phyloP scores from a whole-genome alignment of 2,329 filamentous ascomycete species.

The Arthrobotrys sinensis region DNA sequence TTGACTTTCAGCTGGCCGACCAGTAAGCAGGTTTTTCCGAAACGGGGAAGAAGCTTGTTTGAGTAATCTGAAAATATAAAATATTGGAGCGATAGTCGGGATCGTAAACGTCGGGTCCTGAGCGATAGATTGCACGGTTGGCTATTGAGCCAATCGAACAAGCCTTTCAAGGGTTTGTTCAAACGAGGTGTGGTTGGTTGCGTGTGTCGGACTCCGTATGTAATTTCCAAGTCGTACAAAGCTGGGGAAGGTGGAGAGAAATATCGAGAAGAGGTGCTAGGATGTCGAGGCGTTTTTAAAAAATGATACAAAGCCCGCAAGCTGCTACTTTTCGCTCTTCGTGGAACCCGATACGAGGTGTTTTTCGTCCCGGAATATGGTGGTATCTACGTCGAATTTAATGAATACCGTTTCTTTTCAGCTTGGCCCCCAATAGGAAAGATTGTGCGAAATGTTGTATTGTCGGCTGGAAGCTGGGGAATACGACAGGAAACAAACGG shows the following conservation, averaged over 20 bases:
- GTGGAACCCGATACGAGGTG: slow-evolving; percentile 8
- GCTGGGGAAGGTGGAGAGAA: slow-evolving; percentile 34
- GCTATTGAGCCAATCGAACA: not conserved
- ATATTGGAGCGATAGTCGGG: not conserved
- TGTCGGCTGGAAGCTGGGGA: slow-evolving; percentile 42
- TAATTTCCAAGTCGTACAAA: slow-evolving; percentile 57
- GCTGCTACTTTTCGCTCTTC: not conserved
- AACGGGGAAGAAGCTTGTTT: slow-evolving; percentile 4
- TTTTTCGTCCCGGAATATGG: not conserved
- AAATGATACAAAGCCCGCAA: not conserved
- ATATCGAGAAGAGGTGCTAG: not conserved
- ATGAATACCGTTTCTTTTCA: not conserved
- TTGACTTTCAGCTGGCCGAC: slow-evolving; percentile 1
- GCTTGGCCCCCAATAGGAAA: slow-evolving; percentile 14
- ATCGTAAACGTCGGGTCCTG: slow-evolving; percentile 38
- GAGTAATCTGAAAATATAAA: slow-evolving; percentile 30
- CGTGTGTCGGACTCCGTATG: slow-evolving; percentile 43
- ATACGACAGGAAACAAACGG: slow-evolving; percentile 21
- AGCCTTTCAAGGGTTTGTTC: not conserved
- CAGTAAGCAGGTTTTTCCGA: slow-evolving; percentile 51
- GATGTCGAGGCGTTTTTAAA: not conserved
- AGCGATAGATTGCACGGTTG: slow-evolving; percentile 8
- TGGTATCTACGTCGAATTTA: not conserved
- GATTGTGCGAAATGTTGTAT: slow-evolving; percentile 25
- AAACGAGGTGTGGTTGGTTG: slow-evolving; percentile 16